Base-by-base conservation (phyloP, 2,329 filamentous ascomycete species). In the Xylaria sp. region DNA sequence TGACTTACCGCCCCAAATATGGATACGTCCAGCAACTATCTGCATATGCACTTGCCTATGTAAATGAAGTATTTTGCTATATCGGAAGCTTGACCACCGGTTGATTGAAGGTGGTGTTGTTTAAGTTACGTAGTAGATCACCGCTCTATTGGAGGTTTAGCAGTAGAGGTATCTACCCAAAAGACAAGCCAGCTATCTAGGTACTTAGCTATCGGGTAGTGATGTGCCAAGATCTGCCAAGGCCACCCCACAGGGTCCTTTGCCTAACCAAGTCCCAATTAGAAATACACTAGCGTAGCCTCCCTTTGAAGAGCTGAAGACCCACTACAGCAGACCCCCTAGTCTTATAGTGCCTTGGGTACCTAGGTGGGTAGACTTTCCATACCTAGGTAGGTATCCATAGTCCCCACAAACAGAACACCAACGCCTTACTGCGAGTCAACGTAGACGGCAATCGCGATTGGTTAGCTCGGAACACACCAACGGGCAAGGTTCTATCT, bases 401-500 rank as follows among this genome's bases (percentile, higher is more conserved):
- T 6, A 35, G 8, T 35, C 32, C 32, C 44, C 44, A 47, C 44
- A 47, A 9, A 23, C 44, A n/a, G 44, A 47, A 21, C 44, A 47
- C 6, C 42, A 25, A 12, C 44, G 44, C 23, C 48, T 23, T 62
- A n/a, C 16, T 18, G 32, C 16, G 8, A 35, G 53, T 59, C 63
- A 54, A 63, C 47, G 9, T 35, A 5, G 35, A 37, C 18, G 6
- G 21, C 35, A 27, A 57, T n/a, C 18, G 44, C 42, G 54, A 66
- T 63, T 55, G 55, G 32, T 61, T 66, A 21, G 8, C 16, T 27
- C 13, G 21, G 35, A 25, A 58, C 58, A 42, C 61, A 27, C 18
- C 60, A n/a, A 40, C 6, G 10, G 12, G 12, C 40, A 54, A 40
- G 35, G 37, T 21, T 54, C 18, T 3, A 53, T 27, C 48, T 27